Evolutionary conservation across 305 asterid species (phyloP), one percentile per base, ranked within the genome.

Genomic region (Fraxinus velutina): DNA sequence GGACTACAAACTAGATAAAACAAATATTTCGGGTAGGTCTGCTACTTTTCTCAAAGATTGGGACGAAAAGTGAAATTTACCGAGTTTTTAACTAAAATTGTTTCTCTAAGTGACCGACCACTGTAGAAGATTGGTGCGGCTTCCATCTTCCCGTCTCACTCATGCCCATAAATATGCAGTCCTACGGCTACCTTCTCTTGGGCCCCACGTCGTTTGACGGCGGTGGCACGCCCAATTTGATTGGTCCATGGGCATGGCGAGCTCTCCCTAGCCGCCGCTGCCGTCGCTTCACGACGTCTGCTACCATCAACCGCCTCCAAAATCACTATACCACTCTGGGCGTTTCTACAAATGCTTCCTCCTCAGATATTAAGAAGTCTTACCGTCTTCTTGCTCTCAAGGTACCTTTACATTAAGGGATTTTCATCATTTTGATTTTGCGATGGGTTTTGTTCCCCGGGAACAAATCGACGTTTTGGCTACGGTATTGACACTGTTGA

Each of bases 331-430:
- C 87, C 10, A 89, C 92, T 6, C 88, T 94, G 37, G 98, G 97
- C 50, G 88, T 94, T 74, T 74, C 94, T 19, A 80, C 88, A 24
- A 75, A 83, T 84, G 96, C 98, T 79, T 89, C 97, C 50, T 30
- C 82, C 66, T 84, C 92, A 15, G 92, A 92, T 62, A 92, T 93
- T 79, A 93, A 92, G 85, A 91, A 62, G 78, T 97, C 97, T 47
- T 93, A 90, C 78, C 97, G 96, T 72, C 90, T 90, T 79, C 98
- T 94, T 78, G 97, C 97, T 78, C 97, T 89, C 85, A 94, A 92
- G 97, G 98, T 91, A 77, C 33, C 21, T 5, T 74, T 7, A 36
- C 78, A 19, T 13, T 10, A 1, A 24, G 73, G 13, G 13, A 27
- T 27, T 66, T 29, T 66, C 74, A 66, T 12, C 37, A 66, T 66